Evolutionary conservation across 352 stramenopile species (phyloP), one percentile per base, ranked within the genome.

Genomic region (Lagenidium giganteum): DNA sequence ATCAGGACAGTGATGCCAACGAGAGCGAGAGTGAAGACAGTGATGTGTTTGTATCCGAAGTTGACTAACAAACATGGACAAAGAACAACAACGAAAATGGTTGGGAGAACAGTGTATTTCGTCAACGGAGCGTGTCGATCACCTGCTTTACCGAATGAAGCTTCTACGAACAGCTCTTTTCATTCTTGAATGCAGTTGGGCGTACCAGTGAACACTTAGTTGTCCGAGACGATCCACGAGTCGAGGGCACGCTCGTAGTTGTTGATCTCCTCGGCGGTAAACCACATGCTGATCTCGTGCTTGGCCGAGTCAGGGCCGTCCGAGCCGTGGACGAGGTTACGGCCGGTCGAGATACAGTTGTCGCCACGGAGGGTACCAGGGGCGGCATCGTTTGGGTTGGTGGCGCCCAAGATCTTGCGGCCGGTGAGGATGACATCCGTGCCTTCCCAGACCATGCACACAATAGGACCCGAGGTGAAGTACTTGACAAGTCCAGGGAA

Each of bases 401-500:
- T 98, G 49, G 95, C 90, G 22, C 93, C 91, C 32, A 98, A 61
- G 77, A 98, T 97, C 72, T 97, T 95, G 61, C 94, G 86, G 42
- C 90, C 92, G 43, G 93, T 95, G 51, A 92, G 78, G 66, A 98
- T 97, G 51, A 96, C 88, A 62, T 96, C 86, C 47, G 87, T 95
- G 54, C 89, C 87, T 58, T 96, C 86, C 81, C 85, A 95, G 32
- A 86, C 83, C 92, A 98, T 98, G 84, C 86, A 96, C 29, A 98
- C 88, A 55, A 98, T 97, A 30, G 94, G 94, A 42, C 94, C 94
- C 44, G 83, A 96, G 38, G 71, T 85, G 57, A 98, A 93, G 69
- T 93, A 94, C 57, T 93, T 82, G 54, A 93, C 81, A 42, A 95
- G 82, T 27, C 87, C 85, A 7, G 69, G 67, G 64, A 95, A 98